A percentile compares a stretch with the other conserved stretches of the same genome.
phyloP scores from a whole-genome alignment of 495 filamentous ascomycete genomes.

The Niebla homalea region DNA sequence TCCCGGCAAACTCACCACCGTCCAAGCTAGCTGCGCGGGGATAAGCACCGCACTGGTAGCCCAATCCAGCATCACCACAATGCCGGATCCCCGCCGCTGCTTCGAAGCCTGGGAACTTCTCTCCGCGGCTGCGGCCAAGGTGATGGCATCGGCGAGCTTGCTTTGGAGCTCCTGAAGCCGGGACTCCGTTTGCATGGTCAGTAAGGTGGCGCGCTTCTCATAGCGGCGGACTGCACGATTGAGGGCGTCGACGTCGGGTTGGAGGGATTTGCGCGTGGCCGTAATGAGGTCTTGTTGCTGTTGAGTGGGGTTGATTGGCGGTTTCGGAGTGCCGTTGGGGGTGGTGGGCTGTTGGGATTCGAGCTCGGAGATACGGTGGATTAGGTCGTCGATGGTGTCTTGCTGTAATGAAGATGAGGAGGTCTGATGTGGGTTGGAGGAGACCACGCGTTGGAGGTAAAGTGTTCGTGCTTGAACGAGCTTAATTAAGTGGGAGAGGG shows the following conservation, averaged over 20 bases:
- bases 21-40: slow-evolving; percentile 21
- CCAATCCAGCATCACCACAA: slow-evolving; percentile 19
- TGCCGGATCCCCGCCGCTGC: slow-evolving; percentile 7
- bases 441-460: slow-evolving; percentile 66
- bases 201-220: slow-evolving; percentile 70
- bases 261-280: slow-evolving; percentile 50
- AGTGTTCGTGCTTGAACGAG: slow-evolving; percentile 66
- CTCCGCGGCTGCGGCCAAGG: slow-evolving; percentile 64
- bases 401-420: slow-evolving; percentile 25
- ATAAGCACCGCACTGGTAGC: slow-evolving; percentile 16
- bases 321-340: slow-evolving; percentile 7
- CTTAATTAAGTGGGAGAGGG: slow-evolving; percentile 65
- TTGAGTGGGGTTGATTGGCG: slow-evolving; percentile 21
- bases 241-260: slow-evolving; percentile 77
- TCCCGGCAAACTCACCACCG: slow-evolving; percentile 10
- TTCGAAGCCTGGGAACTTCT: slow-evolving; percentile 23
- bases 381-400: slow-evolving; percentile 42
- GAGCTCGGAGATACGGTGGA: slow-evolving; percentile 52
- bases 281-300: slow-evolving; percentile 34
- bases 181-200: slow-evolving; percentile 59
- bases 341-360: slow-evolving; percentile 44
- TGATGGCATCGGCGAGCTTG: slow-evolving; percentile 61
- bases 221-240: slow-evolving; percentile 87
- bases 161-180: slow-evolving; percentile 56
- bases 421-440: slow-evolving; percentile 34